phyloP scores from a whole-genome alignment of 192 early-diverging fungal genomes.

The Coemansia sp. region DNA sequence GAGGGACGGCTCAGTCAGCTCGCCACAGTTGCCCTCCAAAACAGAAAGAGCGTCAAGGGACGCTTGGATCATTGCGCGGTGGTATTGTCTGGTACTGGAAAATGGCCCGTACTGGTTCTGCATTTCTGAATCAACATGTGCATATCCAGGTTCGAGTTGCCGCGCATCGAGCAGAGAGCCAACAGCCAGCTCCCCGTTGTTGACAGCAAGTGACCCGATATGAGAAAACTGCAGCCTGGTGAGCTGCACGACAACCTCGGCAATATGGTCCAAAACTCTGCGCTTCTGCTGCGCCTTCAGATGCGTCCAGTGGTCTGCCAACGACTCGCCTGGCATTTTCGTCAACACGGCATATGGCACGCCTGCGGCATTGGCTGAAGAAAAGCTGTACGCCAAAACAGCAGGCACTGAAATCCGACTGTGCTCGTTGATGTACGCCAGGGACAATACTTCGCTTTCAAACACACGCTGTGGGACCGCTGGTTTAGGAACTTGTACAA shows the following conservation, averaged over 20 bases:
- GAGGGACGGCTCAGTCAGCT: conserved; percentile 10
- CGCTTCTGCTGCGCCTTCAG: conserved; percentile 22
- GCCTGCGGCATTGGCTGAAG: conserved; percentile 28
- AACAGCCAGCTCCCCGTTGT: conserved; percentile 15
- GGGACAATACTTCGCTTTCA: conserved; percentile 39
- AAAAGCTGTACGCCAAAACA: conserved; percentile 25
- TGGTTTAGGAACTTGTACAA: conserved; percentile 37
- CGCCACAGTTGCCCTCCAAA: neutral
- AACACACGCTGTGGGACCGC: conserved; percentile 20
- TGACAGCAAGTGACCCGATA: conserved; percentile 25
- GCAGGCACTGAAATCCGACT: conserved; percentile 14
- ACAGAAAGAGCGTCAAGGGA: conserved; percentile 18
- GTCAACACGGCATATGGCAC: conserved; percentile 35
- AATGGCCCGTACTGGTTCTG: conserved; percentile 24
- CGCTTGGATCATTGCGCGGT: conserved; percentile 27
- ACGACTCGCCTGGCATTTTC: conserved; percentile 13
- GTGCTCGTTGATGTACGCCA: conserved; percentile 30
- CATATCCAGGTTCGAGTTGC: conserved; percentile 29
- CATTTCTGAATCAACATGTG: neutral
- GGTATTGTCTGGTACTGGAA: conserved; percentile 10
- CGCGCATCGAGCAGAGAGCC: conserved; percentile 40
- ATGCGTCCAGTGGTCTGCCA: conserved; percentile 22
- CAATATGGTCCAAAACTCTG: conserved; percentile 32
- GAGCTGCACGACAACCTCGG: conserved; percentile 33
- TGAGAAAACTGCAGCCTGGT: conserved; percentile 25